A percentile compares a stretch with the other conserved stretches of the same genome.
Evolutionary conservation across 164 flowering plant species (phyloP).

Genomic region (Platanus orientalis): DNA sequence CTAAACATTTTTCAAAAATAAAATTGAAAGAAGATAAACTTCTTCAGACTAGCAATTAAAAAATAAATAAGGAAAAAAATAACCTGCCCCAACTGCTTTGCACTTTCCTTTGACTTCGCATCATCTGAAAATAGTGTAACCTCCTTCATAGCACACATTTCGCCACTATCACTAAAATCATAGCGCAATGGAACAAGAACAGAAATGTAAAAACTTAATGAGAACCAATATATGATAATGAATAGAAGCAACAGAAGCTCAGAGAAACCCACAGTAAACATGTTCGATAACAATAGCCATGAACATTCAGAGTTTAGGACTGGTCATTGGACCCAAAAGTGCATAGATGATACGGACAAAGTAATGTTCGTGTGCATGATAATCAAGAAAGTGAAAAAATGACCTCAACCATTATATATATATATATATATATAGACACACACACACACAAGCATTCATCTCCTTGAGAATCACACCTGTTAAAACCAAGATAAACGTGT

Average conservation of each 20-base stretch:
- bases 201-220: not conserved
- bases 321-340: no score
- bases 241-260: not conserved
- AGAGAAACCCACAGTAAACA: not conserved
- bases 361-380: not conserved
- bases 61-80: conserved; percentile 30
- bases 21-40: not conserved
- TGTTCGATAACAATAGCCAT: no score
- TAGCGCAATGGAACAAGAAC: conserved; percentile 7
- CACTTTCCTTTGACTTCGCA: conserved; percentile 94
- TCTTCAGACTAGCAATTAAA: not conserved
- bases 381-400: not conserved
- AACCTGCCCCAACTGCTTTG: conserved; percentile 87
- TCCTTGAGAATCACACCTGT: conserved; percentile 41
- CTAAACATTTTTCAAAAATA: not conserved
- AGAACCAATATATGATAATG: not conserved
- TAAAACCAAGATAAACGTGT: conserved; percentile 89
- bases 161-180: conserved; percentile 75
- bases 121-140: conserved; percentile 88
- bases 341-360: not conserved
- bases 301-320: no score
- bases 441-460: not conserved
- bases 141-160: conserved; percentile 99
- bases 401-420: not conserved
- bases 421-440: not conserved